Evolutionary conservation across 192 early-diverging fungal genomes (phyloP).

Genomic region (Coemansia sp.): DNA sequence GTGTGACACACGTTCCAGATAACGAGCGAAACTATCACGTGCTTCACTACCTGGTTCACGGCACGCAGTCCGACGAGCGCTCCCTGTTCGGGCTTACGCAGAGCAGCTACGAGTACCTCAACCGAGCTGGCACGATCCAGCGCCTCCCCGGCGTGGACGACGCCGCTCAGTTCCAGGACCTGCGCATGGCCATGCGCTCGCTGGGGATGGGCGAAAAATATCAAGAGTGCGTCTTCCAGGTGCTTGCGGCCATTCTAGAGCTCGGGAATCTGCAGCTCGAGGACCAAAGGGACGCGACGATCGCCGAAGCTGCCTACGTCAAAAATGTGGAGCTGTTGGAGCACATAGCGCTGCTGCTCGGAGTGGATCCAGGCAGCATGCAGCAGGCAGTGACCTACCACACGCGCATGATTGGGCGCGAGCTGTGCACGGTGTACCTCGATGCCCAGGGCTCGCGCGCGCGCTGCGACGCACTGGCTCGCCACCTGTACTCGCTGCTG

Average conservation of each 20-base stretch:
- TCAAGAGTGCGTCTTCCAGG: slow-evolving; percentile 84
- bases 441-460: slow-evolving; percentile 70
- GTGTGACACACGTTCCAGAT: slow-evolving; percentile 68
- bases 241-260: slow-evolving; percentile 85
- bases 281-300: slow-evolving; percentile 66
- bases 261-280: slow-evolving; percentile 88
- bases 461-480: slow-evolving; percentile 74
- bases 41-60: slow-evolving; percentile 93
- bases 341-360: slow-evolving; percentile 84
- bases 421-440: slow-evolving; percentile 82
- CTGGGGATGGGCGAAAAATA: slow-evolving; percentile 84
- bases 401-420: slow-evolving; percentile 81
- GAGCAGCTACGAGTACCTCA: slow-evolving; percentile 59
- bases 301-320: slow-evolving; percentile 77
- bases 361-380: slow-evolving; percentile 74
- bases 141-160: slow-evolving; percentile 65
- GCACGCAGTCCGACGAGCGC: slow-evolving; percentile 78
- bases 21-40: slow-evolving; percentile 92
- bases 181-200: slow-evolving; percentile 85
- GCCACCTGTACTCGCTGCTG: slow-evolving; percentile 80
- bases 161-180: slow-evolving; percentile 62
- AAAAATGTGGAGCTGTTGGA: slow-evolving; percentile 79
- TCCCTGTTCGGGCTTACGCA: slow-evolving; percentile 69
- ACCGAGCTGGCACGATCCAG: slow-evolving; percentile 50
- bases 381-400: slow-evolving; percentile 87